phyloP scores from a whole-genome alignment of 805 yeast species.

The Saturnispora dispora region DNA sequence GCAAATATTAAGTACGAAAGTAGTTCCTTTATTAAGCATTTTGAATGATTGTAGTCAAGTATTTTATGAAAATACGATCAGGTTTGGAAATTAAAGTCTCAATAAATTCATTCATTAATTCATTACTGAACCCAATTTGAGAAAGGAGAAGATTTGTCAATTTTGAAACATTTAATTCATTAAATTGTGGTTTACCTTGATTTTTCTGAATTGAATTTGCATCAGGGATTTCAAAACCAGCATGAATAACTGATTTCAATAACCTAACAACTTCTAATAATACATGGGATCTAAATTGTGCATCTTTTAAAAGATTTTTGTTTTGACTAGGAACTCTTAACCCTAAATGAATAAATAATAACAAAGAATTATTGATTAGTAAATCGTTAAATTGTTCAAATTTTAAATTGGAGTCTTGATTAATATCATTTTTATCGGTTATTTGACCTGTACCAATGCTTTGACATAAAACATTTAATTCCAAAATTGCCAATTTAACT shows the following conservation, averaged over 20 bases:
- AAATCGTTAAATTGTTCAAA: slow-evolving; percentile 63
- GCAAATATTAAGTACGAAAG: neutral
- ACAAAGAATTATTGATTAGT: slow-evolving; percentile 58
- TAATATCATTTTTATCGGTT: slow-evolving; percentile 48
- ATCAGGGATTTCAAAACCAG: slow-evolving; percentile 28
- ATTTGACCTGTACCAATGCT: slow-evolving; percentile 64
- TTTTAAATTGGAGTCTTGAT: slow-evolving; percentile 35
- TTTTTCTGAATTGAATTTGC: slow-evolving; percentile 18
- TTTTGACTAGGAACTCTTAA: slow-evolving; percentile 45
- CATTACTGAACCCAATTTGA: slow-evolving; percentile 55
- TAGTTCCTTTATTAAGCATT: slow-evolving; percentile 1
- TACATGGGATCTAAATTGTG: slow-evolving; percentile 65
- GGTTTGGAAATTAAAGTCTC: slow-evolving; percentile 46
- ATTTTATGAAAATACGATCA: slow-evolving; percentile 61
- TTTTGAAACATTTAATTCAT: slow-evolving; percentile 25
- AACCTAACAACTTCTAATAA: slow-evolving; percentile 60
- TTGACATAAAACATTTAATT: slow-evolving; percentile 53
- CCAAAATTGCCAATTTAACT: slow-evolving; percentile 61
- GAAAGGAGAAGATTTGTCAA: slow-evolving; percentile 31
- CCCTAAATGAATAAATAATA: slow-evolving; percentile 71
- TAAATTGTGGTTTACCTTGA: slow-evolving; percentile 27
- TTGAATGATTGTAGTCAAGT: slow-evolving; percentile 35
- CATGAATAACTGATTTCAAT: slow-evolving; percentile 48
- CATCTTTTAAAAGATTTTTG: slow-evolving; percentile 52
- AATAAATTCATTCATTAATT: slow-evolving; percentile 53